phyloP scores from a whole-genome alignment of 2,329 filamentous ascomycete species.

The Arthrobotrys pseudoclavata region DNA sequence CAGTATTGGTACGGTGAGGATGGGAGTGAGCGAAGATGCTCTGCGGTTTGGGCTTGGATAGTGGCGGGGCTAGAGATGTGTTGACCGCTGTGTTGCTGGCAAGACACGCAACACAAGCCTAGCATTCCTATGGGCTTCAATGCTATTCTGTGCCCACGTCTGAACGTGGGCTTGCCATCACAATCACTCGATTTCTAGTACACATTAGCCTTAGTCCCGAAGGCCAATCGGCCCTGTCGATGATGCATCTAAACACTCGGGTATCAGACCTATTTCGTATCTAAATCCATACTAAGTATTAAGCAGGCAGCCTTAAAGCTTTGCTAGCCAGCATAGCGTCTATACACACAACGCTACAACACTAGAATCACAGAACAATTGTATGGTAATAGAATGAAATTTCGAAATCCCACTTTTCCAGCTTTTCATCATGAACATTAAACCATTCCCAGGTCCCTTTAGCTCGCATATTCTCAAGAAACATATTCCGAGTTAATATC shows the following conservation, averaged over 20 bases:
- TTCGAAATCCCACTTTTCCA: slow-evolving; percentile 36
- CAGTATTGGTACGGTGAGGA: not conserved
- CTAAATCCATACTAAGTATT: not conserved
- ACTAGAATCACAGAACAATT: no score
- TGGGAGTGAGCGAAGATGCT: not conserved
- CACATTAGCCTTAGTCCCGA: no score
- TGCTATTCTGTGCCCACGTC: no score
- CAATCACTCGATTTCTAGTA: not conserved
- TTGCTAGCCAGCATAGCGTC: no score
- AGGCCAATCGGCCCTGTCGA: not conserved
- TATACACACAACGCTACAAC: no score
- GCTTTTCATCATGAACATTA: slow-evolving; percentile 48
- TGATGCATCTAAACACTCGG: not conserved
- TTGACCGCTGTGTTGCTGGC: slow-evolving; percentile 25
- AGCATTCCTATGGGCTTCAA: no score
- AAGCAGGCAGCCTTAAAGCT: not conserved
- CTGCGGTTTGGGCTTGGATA: slow-evolving; percentile 9
- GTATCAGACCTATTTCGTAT: not conserved
- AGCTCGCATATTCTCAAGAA: not conserved
- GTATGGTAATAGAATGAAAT: not conserved
- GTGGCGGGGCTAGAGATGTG: slow-evolving; percentile 18
- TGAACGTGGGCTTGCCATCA: no score
- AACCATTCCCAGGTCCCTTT: not conserved
- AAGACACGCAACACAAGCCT: slow-evolving; percentile 22
- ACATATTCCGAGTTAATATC: not conserved